These are phyloP conservation scores for Lathyrus oleraceus DNA, from an alignment of 306 rosid species.

Conservation along the genomic window DNA sequence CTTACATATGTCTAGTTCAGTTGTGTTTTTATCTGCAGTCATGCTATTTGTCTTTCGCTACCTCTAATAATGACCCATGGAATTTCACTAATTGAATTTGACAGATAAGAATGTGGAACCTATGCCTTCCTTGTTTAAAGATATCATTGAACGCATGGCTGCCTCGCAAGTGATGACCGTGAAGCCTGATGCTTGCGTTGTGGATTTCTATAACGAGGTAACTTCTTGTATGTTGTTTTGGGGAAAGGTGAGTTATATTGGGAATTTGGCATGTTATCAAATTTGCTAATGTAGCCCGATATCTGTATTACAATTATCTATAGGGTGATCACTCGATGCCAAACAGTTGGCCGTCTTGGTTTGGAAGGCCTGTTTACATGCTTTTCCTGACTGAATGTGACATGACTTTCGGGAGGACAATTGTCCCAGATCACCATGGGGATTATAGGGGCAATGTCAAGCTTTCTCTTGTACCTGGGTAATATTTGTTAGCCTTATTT, in stretches of 20 bases:
- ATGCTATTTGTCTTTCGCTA: neutral
- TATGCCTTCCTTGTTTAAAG: constrained; percentile 79
- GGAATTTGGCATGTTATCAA: neutral
- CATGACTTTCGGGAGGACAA: constrained; percentile 74
- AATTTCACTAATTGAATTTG: constrained; percentile 37
- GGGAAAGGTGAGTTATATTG: neutral
- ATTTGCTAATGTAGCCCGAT: neutral
- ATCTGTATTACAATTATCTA: constrained; percentile 10
- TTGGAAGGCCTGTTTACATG: constrained; percentile 75
- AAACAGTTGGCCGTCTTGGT: constrained; percentile 72
- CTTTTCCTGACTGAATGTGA: constrained; percentile 88
- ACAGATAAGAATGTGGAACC: constrained; percentile 80
- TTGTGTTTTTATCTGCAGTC: neutral
- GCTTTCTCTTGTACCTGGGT: constrained; percentile 88
- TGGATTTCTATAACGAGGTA: constrained; percentile 92
- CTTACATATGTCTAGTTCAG: neutral
- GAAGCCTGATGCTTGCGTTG: constrained; percentile 89
- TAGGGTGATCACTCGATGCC: constrained; percentile 98
- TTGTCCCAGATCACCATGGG: constrained; percentile 72
- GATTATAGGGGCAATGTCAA: constrained; percentile 70
- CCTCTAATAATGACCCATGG: constrained; percentile 11
- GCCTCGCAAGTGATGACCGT: constrained; percentile 59
- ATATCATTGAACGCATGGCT: constrained; percentile 63
- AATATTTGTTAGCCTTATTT: constrained; percentile 34
- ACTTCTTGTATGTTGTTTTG: constrained; percentile 20